A percentile compares a stretch with the other conserved stretches of the same genome.
Conservation (phyloP, 257 asterid species). For the Henckelia pumila region DNA sequence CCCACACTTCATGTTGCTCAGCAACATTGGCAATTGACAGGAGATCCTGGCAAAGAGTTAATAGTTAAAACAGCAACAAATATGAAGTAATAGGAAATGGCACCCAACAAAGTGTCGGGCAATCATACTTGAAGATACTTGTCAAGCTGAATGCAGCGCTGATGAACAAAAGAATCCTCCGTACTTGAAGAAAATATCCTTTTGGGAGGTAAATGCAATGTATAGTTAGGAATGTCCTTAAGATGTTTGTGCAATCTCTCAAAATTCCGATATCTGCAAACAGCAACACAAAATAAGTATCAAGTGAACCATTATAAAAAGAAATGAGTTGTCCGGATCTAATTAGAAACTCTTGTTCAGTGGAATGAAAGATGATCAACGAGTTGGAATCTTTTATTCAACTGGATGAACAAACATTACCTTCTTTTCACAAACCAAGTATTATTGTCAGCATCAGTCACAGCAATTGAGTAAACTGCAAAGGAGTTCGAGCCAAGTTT, state of each 20-base stretch:
- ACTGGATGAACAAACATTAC: constrained; percentile 32
- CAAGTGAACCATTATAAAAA: constrained; percentile 20
- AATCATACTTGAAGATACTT: constrained; percentile 77
- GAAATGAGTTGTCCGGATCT: constrained; percentile 16
- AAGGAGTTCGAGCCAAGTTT: constrained; percentile 80
- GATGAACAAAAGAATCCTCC: constrained; percentile 86
- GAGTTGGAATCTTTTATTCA: constrained; percentile 12
- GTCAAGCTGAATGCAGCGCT: constrained; percentile 89
- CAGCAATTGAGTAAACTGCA: constrained; percentile 85
- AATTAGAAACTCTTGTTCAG: constrained; percentile 18
- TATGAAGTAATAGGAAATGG: constrained; percentile 2
- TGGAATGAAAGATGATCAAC: background rate
- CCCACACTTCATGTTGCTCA: constrained; percentile 99
- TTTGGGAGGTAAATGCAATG: constrained; percentile 90
- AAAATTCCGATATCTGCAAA: constrained; percentile 77
- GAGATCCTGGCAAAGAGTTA: constrained; percentile 58
- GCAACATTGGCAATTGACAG: constrained; percentile 89
- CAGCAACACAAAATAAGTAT: constrained; percentile 25
- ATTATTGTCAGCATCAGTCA: constrained; percentile 65
- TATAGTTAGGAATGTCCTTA: constrained; percentile 88
- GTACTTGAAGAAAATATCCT: constrained; percentile 91
- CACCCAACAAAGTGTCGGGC: constrained; percentile 19
- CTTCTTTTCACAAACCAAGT: constrained; percentile 95
- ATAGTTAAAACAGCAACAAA: constrained; percentile 22
- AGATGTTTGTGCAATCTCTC: constrained; percentile 89